Base-by-base conservation (phyloP, 2,329 filamentous ascomycete genomes). In the Aspergillus sojae region DNA sequence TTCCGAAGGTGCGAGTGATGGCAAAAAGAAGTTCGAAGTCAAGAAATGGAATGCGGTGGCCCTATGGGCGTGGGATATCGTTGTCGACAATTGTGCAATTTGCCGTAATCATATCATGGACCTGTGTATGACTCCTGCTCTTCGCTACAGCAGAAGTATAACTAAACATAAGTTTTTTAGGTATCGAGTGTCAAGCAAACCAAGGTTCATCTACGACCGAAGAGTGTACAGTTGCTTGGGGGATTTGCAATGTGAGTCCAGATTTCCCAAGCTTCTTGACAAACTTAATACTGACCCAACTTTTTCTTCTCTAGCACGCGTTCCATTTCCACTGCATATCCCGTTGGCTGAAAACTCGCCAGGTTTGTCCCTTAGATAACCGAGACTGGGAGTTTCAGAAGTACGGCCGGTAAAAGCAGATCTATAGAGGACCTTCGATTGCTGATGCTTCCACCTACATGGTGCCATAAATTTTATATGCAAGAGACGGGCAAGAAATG, bases 11-110 rank as follows among this genome's bases (percentile, higher is more conserved):
- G 77, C 76, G 50, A 76, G 72, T 43, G 91, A 94, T 68, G 88
- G 83, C 58, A 97, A 96, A 87, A 96, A 97, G 85, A 91, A 92
- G 69, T 99, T 99, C 70, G 95, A 99, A 78, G 94, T 99, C 67
- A 99, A 99, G 83, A 99, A 99, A 94, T 99, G 95, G 95, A 98
- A 98, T 74, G 95, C 95, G 0, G 95, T 99, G 58, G 94, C 95
- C 46, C 86, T 99, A 2, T 99, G 95, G 95, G 95, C 95, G 0
- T 99, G 95, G 95, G 95, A 99, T 77, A 99, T 99, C 64, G 94
- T 98, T 36, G 95, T 99, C 65, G 95, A 99, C 82, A 99, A 99
- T 86, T 99, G 95, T 78, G 95, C 95, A 73, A 99, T 99, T 77
- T 99, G 95, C 85, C 88, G 95, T 77, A 99, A 99, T 79, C 95